Conservation (phyloP, 139 green algal species). For the Asterochloris erici region DNA sequence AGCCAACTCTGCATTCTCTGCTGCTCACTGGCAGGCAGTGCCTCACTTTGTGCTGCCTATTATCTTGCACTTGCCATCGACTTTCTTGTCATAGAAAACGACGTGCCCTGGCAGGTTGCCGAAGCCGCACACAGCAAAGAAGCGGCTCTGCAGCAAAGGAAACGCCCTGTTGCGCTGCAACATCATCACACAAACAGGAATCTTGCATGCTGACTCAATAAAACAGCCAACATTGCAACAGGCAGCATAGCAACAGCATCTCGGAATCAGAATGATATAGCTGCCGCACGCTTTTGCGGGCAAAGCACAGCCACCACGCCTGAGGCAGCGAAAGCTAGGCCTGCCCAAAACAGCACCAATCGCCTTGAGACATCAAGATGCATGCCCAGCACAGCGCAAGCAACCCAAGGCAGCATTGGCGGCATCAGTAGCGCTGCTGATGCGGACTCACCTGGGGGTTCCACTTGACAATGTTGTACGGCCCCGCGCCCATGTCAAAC, state of each 20-base stretch:
- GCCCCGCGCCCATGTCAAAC: constrained; percentile 81
- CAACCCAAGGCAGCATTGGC: no score
- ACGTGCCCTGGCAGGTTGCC: constrained; percentile 89
- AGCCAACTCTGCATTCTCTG: no score
- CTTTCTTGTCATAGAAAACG: constrained; percentile 82
- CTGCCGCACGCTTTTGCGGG: not conserved
- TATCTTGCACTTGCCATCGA: constrained; percentile 70
- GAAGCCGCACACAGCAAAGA: constrained; percentile 74
- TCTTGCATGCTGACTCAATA: not conserved
- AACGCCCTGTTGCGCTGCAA: not conserved
- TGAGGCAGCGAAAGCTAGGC: not conserved
- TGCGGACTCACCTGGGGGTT: constrained; percentile 58
- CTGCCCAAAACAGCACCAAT: no score
- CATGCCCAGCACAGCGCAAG: no score
- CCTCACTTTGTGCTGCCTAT: constrained; percentile 53
- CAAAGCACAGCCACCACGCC: not conserved
- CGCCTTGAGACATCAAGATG: no score
- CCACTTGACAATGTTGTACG: constrained; percentile 84
- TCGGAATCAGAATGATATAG: not conserved
- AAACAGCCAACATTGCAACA: not conserved
- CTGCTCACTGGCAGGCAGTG: not conserved
- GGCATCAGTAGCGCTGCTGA: not conserved
- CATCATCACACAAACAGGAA: not conserved
- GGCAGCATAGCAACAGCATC: not conserved
- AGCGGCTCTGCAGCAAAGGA: constrained; percentile 46